Base-by-base conservation (phyloP, 1,139 yeast species). In the Diutina rugosa region DNA sequence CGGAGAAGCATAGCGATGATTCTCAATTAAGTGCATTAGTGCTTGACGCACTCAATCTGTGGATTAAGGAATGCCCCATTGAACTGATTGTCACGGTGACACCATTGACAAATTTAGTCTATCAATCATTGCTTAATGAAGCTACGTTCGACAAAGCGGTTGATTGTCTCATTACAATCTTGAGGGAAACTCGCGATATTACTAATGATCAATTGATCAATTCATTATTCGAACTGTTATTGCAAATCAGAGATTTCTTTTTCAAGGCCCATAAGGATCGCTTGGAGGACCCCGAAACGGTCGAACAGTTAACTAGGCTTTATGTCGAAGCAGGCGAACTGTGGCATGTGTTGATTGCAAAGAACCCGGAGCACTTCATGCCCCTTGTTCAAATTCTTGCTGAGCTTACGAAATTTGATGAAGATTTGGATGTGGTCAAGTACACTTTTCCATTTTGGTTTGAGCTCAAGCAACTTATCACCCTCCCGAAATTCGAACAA, bases 371-470 rank as follows among this genome's bases (percentile, higher is more conserved):
- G 55, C 80, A 79, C 57, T 93, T 90, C 71, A 78, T 81, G 60
- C 86, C 88, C 2, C 72, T 93, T 63, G 95, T 90, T n/a, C 84
- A 82, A 59, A 82, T 88, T 9, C 71, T 91, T 45, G 75, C 90
- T 54, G 82, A 82, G 56, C 79, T 87, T 59, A 74, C 86, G 28
- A 72, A 78, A 3, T 79, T 79, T 61, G 87, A 85, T 55, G 87
- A 84, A 55, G 97, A 91, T 68, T 78, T 93, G 65, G 98, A 91
- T 65, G 83, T 90, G 58, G 95, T 90, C 46, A 85, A 87, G 66
- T 90, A 88, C 68, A 89, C 98, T 0, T 95, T 93, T 70, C 84
- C 88, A 63, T 93, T 93, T 69, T 91, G 99, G 97, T 90, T 86
- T 66, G 77, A 81, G 62, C 73, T 93, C 62, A 88, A 88, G 67